A percentile compares a stretch with the other conserved stretches of the same genome.
Evolutionary conservation across 2,329 filamentous ascomycete species (phyloP).

Genomic region (Chaetomiaceae sp.): DNA sequence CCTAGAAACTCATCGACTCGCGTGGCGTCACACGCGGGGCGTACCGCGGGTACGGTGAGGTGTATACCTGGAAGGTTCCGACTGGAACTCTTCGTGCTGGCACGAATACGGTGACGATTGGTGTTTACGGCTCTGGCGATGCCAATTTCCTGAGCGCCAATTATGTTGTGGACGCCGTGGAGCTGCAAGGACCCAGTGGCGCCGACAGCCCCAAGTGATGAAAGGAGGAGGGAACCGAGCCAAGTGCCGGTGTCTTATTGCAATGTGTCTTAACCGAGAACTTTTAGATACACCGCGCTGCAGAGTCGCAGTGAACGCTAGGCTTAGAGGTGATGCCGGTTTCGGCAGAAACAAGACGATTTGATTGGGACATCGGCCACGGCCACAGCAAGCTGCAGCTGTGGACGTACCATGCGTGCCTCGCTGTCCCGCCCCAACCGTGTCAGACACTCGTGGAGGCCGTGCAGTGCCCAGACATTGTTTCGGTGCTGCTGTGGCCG

Average conservation of each 20-base stretch:
- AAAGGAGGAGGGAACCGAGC: no score
- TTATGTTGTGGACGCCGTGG: not conserved
- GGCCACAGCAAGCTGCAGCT: constrained; percentile 48
- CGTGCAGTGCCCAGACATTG: constrained; percentile 72
- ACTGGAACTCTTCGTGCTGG: constrained; percentile 46
- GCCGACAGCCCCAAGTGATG: not conserved
- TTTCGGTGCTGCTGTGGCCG: constrained; percentile 62
- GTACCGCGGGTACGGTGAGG: constrained; percentile 52
- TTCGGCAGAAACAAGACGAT: constrained; percentile 52
- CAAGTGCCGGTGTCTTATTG: no score
- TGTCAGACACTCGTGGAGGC: constrained; percentile 64
- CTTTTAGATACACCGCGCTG: no score
- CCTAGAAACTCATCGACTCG: constrained; percentile 49
- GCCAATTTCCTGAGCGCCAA: not conserved
- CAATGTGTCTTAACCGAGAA: no score
- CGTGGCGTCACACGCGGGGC: constrained; percentile 39
- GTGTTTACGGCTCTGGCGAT: constrained; percentile 39
- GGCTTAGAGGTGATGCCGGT: not conserved
- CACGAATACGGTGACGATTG: constrained; percentile 50
- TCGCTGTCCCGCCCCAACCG: constrained; percentile 45
- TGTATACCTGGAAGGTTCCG: constrained; percentile 50
- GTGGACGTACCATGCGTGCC: constrained; percentile 34
- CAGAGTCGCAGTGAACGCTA: no score
- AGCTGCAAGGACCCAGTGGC: not conserved
- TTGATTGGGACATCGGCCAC: constrained; percentile 55